phyloP scores from a whole-genome alignment of 306 rosid species.

The Cucumis hystrix region DNA sequence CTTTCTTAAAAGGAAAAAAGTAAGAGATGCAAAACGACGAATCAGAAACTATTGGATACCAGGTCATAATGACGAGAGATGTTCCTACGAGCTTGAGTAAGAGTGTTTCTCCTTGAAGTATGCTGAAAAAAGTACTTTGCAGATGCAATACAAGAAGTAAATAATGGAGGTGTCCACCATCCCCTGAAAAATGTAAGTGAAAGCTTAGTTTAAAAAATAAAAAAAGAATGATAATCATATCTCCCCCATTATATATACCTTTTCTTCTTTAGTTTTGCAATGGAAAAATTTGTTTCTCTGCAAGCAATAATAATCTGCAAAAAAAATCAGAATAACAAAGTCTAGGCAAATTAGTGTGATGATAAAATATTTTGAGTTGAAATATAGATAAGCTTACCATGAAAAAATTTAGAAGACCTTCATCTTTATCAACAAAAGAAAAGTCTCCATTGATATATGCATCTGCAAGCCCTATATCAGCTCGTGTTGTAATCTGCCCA shows the following conservation, averaged over 20 bases:
- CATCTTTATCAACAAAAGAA: slow-evolving; percentile 63
- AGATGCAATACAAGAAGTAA: slow-evolving; percentile 61
- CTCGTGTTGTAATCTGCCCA: slow-evolving; percentile 67
- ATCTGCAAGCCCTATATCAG: slow-evolving; percentile 92
- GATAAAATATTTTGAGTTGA: not conserved
- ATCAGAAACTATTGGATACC: slow-evolving; percentile 1
- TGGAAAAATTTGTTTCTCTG: slow-evolving; percentile 45
- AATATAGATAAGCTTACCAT: slow-evolving; percentile 28
- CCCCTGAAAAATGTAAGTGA: slow-evolving; percentile 29
- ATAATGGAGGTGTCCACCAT: slow-evolving; percentile 87
- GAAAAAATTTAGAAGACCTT: slow-evolving; percentile 54
- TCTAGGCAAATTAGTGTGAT: not conserved
- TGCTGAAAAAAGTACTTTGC: slow-evolving; percentile 66
- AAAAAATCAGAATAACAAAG: not conserved
- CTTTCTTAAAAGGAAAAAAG: not conserved
- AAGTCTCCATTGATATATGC: slow-evolving; percentile 77
- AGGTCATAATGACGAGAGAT: slow-evolving; percentile 84
- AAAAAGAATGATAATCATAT: not conserved
- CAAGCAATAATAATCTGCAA: slow-evolving; percentile 72
- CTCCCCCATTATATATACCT: slow-evolving; percentile 21
- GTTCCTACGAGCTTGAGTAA: slow-evolving; percentile 79
- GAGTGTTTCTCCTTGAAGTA: slow-evolving; percentile 61
- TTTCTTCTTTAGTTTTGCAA: slow-evolving; percentile 32
- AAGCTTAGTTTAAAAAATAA: not conserved
- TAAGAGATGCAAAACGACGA: not conserved